These are phyloP conservation scores for Starmera amethionina DNA, from an alignment of 805 yeast genomes.

Conservation along the genomic window DNA sequence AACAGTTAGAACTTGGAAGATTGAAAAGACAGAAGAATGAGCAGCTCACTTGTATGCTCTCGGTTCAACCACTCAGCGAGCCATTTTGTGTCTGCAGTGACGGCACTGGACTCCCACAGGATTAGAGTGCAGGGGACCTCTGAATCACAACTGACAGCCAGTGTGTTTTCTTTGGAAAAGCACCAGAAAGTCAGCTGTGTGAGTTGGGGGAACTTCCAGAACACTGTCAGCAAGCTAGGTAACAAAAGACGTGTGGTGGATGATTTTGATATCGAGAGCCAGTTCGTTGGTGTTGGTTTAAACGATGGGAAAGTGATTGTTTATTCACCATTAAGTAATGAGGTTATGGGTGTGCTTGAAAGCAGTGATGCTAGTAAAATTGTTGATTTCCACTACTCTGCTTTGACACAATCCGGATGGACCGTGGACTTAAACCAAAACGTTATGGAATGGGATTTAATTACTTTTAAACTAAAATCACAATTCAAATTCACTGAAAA, in stretches of 20 bases:
- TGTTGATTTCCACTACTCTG: conserved; percentile 37
- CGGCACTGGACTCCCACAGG: conserved; percentile 64
- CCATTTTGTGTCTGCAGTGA: conserved; percentile 52
- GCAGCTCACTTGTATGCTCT: conserved; percentile 3
- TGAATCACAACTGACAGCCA: conserved; percentile 27
- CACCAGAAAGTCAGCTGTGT: conserved; percentile 38
- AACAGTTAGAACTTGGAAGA: too few species aligned
- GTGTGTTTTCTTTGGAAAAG: conserved; percentile 44
- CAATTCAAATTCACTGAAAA: conserved; percentile 29
- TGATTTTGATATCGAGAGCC: conserved; percentile 25
- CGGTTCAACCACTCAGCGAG: conserved; percentile 54
- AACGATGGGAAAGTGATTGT: conserved; percentile 54
- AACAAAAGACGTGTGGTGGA: conserved; percentile 16
- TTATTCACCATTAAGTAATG: conserved; percentile 58
- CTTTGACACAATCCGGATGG: conserved; percentile 39
- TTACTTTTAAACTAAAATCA: conserved; percentile 29
- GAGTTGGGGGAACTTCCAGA: conserved; percentile 36
- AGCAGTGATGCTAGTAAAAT: conserved; percentile 38
- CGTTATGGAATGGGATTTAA: conserved; percentile 53
- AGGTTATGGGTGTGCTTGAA: conserved; percentile 41
- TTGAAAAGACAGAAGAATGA: background rate
- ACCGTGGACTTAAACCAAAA: conserved; percentile 48
- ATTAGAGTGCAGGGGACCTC: conserved; percentile 52
- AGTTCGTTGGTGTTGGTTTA: conserved; percentile 50
- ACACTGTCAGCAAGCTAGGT: conserved; percentile 1